Conservation (phyloP, 75 land plant species). For the Cryptomeria japonica region DNA sequence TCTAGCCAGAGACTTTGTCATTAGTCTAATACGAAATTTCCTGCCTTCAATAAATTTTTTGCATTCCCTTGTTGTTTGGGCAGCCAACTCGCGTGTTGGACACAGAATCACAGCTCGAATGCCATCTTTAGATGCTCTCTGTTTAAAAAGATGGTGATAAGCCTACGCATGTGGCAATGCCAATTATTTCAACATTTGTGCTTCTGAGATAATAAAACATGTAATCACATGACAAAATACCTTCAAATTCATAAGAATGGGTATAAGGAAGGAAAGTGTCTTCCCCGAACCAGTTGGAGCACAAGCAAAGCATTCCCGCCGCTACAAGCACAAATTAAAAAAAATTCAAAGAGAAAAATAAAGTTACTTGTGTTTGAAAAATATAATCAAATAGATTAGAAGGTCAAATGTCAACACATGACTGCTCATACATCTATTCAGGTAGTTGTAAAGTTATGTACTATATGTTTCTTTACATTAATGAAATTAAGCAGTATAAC, state of each 20-base stretch:
- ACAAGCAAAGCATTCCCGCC: conserved; percentile 96
- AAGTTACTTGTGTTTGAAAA: not conserved
- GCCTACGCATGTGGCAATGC: not conserved
- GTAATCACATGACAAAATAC: conserved; percentile 24
- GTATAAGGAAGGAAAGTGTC: conserved; percentile 89
- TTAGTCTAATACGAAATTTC: conserved; percentile 66
- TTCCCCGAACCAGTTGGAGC: conserved; percentile 99
- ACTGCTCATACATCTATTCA: not conserved
- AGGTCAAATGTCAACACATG: not conserved
- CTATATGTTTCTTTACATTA: no score
- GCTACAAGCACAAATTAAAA: conserved; percentile 32
- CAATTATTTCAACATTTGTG: not conserved
- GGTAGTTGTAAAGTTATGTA: no score
- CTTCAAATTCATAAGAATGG: conserved; percentile 87
- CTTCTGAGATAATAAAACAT: not conserved
- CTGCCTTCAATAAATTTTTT: conserved; percentile 72
- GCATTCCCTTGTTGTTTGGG: conserved; percentile 88
- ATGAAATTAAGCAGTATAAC: no score
- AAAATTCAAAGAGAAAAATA: not conserved
- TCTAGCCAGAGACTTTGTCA: conserved; percentile 75
- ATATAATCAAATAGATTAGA: no score
- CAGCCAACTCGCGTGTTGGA: conserved; percentile 91
- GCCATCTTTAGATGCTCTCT: conserved; percentile 70
- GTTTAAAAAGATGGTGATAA: not conserved
- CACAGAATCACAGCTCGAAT: conserved; percentile 82